Base-by-base conservation (phyloP, 164 flowering plant species). In the Chimonanthus praecox region DNA sequence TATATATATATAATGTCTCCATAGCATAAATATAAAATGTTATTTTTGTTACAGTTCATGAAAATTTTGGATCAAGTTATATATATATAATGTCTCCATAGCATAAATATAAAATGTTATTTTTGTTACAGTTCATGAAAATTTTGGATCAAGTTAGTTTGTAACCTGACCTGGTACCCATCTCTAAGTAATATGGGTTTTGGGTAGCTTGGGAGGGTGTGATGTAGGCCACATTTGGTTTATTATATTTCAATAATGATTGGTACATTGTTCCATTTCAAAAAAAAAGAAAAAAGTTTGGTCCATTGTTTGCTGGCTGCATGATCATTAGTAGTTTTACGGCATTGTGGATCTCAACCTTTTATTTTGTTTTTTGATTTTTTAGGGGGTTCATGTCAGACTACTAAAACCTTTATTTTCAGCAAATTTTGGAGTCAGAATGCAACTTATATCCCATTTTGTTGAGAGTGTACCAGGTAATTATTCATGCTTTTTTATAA, bases 401-500 rank as follows among this genome's bases (percentile, higher is more conserved):
- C 51, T 68, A n/a, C 15, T 47, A 68, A 68, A 68, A 68, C 21
- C 70, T 68, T 47, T 68, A 33, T 13, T n/a, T 16, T 68, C 70
- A 15, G 20, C 51, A 2, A 48, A 10, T 47, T 50, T 47, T 43
- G 70, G 70, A 47, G 70, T 47, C 48, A 47, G 70, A 16, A 18
- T 47, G 9, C 70, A 5, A 47, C 44, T 66, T 3, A 68, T 16
- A 7, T 68, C 58, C 16, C 4, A 54, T 47, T 48, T 15, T 5
- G 11, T 68, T 43, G 48, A 48, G 51, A 47, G 16, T 68, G 16
- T 68, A 47, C 51, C 70, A 68, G 70, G 70, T 68, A 68, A 68
- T 6, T 54, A 54, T 54, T 15, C 18, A 63, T 63, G 33, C 7
- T 63, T 33, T 63, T 21, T 63, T 8, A 21, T 63, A 8, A 21